Conservation (phyloP, 768 basidiomycete species). For the Hericium erinaceus region DNA sequence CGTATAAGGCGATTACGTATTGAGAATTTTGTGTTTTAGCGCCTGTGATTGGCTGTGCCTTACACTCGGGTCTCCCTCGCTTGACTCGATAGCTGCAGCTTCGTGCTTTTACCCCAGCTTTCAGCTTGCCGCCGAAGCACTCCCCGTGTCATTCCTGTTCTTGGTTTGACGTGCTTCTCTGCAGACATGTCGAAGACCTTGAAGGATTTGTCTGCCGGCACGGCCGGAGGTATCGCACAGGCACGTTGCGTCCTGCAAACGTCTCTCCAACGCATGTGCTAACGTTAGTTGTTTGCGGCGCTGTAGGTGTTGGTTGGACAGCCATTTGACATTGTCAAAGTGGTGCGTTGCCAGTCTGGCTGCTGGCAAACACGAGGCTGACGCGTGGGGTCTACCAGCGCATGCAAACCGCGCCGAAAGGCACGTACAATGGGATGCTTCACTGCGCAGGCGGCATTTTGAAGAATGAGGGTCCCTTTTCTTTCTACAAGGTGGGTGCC, state of each 20-base stretch:
- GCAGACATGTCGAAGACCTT: conserved; percentile 46
- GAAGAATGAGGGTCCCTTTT: conserved; percentile 84
- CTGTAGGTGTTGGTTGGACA: conserved; percentile 78
- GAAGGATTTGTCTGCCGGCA: conserved; percentile 85
- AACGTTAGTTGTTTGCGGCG: conserved; percentile 7
- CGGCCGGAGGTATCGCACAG: conserved; percentile 87
- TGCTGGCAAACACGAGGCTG: conserved; percentile 1
- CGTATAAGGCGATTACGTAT: neutral
- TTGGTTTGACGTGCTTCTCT: neutral
- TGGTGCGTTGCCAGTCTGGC: conserved; percentile 43
- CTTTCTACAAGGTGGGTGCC: conserved; percentile 80
- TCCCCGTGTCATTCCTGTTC: neutral
- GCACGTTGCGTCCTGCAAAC: conserved; percentile 19
- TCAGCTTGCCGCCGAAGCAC: neutral
- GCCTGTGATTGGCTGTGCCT: conserved; percentile 10
- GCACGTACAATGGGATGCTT: conserved; percentile 82
- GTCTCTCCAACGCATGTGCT: conserved; percentile 3
- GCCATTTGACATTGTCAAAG: conserved; percentile 97
- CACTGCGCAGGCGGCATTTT: conserved; percentile 86
- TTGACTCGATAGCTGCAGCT: neutral
- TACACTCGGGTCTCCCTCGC: neutral
- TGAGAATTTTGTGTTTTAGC: conserved; percentile 7
- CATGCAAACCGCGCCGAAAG: conserved; percentile 89
- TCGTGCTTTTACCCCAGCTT: neutral
- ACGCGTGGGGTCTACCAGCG: conserved; percentile 36